Percentiles rank a stretch among this genome's conserved stretches.
Conservation (phyloP, 192 early-diverging fungal species). For the Coemansia sp. region DNA sequence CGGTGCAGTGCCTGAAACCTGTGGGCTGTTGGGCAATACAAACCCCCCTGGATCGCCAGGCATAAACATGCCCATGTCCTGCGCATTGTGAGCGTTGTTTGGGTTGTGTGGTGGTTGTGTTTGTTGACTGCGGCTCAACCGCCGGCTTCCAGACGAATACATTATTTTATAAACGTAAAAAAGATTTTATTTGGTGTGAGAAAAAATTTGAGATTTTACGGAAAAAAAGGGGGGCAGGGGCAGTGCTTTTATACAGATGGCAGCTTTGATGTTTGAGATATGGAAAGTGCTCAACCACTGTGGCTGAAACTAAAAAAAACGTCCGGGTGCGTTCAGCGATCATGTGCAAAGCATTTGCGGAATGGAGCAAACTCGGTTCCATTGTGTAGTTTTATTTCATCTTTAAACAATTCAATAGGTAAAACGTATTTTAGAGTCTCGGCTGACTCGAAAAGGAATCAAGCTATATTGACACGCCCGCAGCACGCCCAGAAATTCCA, state of each 20-base stretch:
- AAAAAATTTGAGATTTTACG: neutral
- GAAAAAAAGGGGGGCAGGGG: neutral
- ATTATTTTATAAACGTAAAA: neutral
- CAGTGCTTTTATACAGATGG: neutral
- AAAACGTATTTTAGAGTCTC: neutral
- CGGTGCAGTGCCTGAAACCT: constrained; percentile 4
- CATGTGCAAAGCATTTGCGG: neutral
- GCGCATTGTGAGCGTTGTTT: neutral
- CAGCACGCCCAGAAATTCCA: neutral
- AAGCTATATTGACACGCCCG: neutral
- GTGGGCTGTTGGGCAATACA: constrained; percentile 16
- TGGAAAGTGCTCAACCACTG: neutral
- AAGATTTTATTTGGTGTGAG: neutral
- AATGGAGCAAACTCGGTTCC: neutral
- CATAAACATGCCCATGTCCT: constrained; percentile 21
- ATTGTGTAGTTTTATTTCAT: neutral
- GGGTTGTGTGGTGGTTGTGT: neutral
- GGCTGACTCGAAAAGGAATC: neutral
- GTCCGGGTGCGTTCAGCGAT: neutral
- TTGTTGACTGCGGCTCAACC: constrained; percentile 8
- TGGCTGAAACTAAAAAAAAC: neutral
- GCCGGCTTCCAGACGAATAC: constrained; percentile 8
- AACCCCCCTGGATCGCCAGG: constrained; percentile 44
- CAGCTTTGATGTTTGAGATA: too few species aligned
- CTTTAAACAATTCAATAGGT: neutral